These are phyloP conservation scores for Boletus bicolor DNA, from an alignment of 768 basidiomycete species.

Conservation along the genomic window DNA sequence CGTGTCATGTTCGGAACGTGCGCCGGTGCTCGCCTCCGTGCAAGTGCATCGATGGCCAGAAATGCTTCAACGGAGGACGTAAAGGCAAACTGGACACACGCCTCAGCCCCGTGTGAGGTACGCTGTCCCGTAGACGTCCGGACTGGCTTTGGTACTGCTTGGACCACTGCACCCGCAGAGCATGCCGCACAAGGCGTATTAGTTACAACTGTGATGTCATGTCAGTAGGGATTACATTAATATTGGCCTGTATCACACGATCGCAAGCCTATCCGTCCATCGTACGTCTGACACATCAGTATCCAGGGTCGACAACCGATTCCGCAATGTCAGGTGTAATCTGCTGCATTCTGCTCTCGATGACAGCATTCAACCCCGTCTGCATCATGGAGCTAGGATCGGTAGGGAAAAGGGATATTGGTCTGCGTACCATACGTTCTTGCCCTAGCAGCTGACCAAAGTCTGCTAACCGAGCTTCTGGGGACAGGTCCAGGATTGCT, in stretches of 20 bases:
- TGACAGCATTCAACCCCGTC: constrained; percentile 36
- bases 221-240: constrained; percentile 31
- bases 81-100: constrained; percentile 6
- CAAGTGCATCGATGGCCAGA: constrained; percentile 9
- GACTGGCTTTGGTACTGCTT: constrained; percentile 19
- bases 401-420: neutral
- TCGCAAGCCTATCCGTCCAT: constrained; percentile 3
- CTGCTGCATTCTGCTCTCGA: constrained; percentile 34
- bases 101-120: constrained; percentile 9
- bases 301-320: constrained; percentile 11
- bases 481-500: constrained; percentile 49
- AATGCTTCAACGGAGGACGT: constrained; percentile 1
- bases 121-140: neutral
- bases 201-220: constrained; percentile 27
- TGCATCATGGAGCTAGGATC: constrained; percentile 18
- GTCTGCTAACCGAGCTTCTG: constrained; percentile 44
- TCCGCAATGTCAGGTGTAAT: constrained; percentile 19
- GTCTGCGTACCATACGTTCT: constrained; percentile 49
- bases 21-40: constrained; percentile 5
- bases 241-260: constrained; percentile 17
- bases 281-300: constrained; percentile 10
- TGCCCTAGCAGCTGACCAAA: constrained; percentile 49
- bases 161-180: constrained; percentile 20
- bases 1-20: constrained; percentile 11
- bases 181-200: constrained; percentile 11